Percentiles rank a stretch among this genome's conserved stretches.
Evolutionary conservation across 2,329 filamentous ascomycete genomes (phyloP).

Genomic region (Aspergillus ochraceoroseus): DNA sequence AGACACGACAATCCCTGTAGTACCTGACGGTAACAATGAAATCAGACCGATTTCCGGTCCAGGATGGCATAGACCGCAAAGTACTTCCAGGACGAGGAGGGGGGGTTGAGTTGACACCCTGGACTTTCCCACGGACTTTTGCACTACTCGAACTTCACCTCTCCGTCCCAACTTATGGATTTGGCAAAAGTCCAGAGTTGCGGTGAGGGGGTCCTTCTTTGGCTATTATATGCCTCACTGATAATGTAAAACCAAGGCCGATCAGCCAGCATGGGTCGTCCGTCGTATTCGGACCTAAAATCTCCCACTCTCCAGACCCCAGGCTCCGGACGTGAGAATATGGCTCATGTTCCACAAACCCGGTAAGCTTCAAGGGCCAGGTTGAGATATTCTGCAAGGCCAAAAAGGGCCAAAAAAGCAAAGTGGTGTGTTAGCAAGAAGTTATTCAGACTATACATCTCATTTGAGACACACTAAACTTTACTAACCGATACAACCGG

Average conservation of each 20-base stretch:
- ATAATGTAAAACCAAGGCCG: conserved; percentile 3
- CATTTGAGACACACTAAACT: conserved; percentile 13
- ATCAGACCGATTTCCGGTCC: conserved; percentile 10
- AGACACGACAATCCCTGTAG: conserved; percentile 18
- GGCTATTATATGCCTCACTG: conserved; percentile 2
- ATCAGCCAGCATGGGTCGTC: not conserved
- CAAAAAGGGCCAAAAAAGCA: conserved; percentile 18
- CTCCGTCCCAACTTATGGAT: conserved; percentile 1
- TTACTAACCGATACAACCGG: conserved; percentile 12
- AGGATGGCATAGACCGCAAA: conserved; percentile 5
- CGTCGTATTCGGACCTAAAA: conserved; percentile 5
- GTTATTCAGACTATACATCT: too few relatives aligned
- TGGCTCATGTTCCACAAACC: not conserved
- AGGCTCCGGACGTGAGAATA: too few relatives aligned
- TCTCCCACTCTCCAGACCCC: too few relatives aligned
- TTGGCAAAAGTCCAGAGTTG: conserved; percentile 8
- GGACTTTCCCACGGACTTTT: conserved; percentile 1
- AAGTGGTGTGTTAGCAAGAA: too few relatives aligned
- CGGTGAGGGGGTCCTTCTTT: conserved; percentile 8
- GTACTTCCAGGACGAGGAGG: too few relatives aligned
- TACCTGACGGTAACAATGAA: conserved; percentile 12
- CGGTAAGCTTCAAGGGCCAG: conserved; percentile 1
- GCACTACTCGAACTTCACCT: not conserved
- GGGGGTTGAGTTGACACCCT: conserved; percentile 2
- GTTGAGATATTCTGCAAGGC: conserved; percentile 14